These are phyloP conservation scores for Cicer pinnatifidum DNA, from an alignment of 306 rosid genomes.

Conservation along the genomic window DNA sequence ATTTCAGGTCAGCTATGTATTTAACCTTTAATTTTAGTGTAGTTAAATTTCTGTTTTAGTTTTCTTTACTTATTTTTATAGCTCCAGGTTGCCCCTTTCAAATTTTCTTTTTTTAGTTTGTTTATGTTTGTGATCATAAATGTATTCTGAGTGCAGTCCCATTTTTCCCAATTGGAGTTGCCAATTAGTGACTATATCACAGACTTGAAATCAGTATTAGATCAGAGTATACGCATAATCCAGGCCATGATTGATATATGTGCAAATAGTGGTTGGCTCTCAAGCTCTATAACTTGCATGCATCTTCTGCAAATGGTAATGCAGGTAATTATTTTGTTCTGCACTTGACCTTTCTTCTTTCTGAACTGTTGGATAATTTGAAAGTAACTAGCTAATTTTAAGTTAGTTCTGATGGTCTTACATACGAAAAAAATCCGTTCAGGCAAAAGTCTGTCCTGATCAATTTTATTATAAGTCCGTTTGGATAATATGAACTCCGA, in stretches of 20 bases:
- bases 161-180: conserved; percentile 88
- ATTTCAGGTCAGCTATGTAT: conserved; percentile 72
- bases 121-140: conserved; percentile 37
- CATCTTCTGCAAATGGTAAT: conserved; percentile 96
- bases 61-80: conserved; percentile 1
- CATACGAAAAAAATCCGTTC: neutral
- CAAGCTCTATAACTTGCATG: conserved; percentile 89
- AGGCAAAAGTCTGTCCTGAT: neutral
- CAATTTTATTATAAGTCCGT: neutral
- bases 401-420: conserved; percentile 12
- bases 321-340: conserved; percentile 68
- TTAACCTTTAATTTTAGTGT: conserved; percentile 41
- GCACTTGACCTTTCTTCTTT: conserved; percentile 29
- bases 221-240: conserved; percentile 92
- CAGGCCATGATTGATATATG: conserved; percentile 99
- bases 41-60: conserved; percentile 29
- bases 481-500: neutral
- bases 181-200: conserved; percentile 92
- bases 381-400: conserved; percentile 16
- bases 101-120: conserved; percentile 6
- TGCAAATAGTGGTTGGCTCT: conserved; percentile 96
- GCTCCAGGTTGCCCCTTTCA: neutral
- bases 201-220: conserved; percentile 92
- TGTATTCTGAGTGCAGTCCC: conserved; percentile 64
- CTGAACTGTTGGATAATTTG: conserved; percentile 24